These are phyloP conservation scores for Paecilomyces dactylethromorphus DNA, from an alignment of 2,329 filamentous ascomycete species.

Conservation along the genomic window DNA sequence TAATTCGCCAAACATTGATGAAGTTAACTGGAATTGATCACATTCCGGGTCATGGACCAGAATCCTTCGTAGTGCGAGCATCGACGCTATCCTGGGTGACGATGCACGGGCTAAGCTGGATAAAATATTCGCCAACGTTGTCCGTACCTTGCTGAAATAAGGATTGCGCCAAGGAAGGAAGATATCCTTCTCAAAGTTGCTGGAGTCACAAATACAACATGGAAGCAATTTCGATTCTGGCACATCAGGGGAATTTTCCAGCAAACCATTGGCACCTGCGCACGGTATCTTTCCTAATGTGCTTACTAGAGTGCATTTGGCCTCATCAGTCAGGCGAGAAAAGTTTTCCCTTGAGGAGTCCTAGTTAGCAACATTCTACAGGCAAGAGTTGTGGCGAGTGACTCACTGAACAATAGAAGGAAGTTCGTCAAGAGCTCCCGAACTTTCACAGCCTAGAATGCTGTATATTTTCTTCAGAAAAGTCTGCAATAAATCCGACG, in stretches of 20 bases:
- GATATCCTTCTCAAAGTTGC: constrained; percentile 10
- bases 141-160: constrained; percentile 29
- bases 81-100: constrained; percentile 61
- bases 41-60: constrained; percentile 58
- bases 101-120: constrained; percentile 43
- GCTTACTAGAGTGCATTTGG: constrained; percentile 49
- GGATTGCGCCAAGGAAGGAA: constrained; percentile 9
- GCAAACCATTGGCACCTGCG: constrained; percentile 45
- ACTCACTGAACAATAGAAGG: constrained; percentile 45
- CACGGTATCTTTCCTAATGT: constrained; percentile 54
- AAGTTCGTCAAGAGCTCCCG: constrained; percentile 32
- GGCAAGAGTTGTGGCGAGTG: background rate
- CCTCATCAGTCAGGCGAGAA: constrained; percentile 39
- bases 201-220: constrained; percentile 33
- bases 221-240: constrained; percentile 17
- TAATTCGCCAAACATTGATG: constrained; percentile 67
- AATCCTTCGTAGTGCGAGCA: constrained; percentile 64
- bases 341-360: constrained; percentile 35
- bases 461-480: constrained; percentile 26
- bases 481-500: constrained; percentile 17
- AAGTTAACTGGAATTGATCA: constrained; percentile 59
- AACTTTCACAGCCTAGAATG: constrained; percentile 28
- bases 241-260: constrained; percentile 18
- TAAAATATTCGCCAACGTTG: constrained; percentile 37
- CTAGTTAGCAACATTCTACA: constrained; percentile 3